Evolutionary conservation across 345 rosid genomes (phyloP).

Genomic region (Bretschneidera sinensis): DNA sequence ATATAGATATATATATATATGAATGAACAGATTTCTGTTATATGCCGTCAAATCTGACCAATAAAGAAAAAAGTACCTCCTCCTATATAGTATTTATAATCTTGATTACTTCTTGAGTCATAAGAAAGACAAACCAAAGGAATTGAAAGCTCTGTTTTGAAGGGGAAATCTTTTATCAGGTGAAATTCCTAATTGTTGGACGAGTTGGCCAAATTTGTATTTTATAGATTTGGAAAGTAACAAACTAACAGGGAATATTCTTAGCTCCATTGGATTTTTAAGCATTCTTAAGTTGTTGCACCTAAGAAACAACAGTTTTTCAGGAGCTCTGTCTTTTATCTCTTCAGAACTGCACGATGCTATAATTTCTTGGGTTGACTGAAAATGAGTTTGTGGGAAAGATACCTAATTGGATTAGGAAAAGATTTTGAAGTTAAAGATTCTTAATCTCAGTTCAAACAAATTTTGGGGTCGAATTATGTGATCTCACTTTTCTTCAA

Average conservation of each 20-base stretch:
- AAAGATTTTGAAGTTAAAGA: not conserved
- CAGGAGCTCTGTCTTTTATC: conserved; percentile 2
- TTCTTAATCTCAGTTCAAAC: conserved; percentile 16
- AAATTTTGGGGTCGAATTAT: conserved; percentile 14
- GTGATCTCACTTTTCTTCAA: conserved; percentile 3
- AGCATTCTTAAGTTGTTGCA: conserved; percentile 12
- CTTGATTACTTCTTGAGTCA: conserved; percentile 12
- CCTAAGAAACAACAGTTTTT: conserved; percentile 12
- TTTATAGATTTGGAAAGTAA: conserved; percentile 16
- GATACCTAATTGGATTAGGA: conserved; percentile 8
- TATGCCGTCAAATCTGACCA: too few species aligned
- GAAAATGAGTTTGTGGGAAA: conserved; percentile 10
- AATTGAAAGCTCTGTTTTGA: conserved; percentile 10
- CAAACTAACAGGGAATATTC: conserved; percentile 14
- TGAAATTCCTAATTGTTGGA: conserved; percentile 26
- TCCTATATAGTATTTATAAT: too few species aligned
- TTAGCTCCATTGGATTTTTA: conserved; percentile 17
- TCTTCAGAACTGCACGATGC: not conserved
- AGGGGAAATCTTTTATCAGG: conserved; percentile 17
- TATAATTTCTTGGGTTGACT: conserved; percentile 3
- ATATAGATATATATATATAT: too few species aligned
- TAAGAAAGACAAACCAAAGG: not conserved
- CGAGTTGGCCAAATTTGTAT: conserved; percentile 9
- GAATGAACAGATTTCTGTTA: too few species aligned
- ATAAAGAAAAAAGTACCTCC: too few species aligned